Evolutionary conservation across 345 rosid genomes (phyloP).

Genomic region (Brassica incana): DNA sequence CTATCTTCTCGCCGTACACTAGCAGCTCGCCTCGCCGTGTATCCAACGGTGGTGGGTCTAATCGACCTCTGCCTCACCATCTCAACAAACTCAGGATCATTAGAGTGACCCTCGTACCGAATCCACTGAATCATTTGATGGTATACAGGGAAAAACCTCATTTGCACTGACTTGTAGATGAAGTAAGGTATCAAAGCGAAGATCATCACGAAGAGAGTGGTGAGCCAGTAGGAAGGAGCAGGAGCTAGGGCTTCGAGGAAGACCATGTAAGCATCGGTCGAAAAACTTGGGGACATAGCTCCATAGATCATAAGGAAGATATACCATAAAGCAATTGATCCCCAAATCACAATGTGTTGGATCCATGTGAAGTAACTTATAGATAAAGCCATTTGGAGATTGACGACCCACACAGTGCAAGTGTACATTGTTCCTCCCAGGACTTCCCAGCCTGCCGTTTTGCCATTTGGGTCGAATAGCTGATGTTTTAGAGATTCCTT

Average conservation of each 20-base stretch:
- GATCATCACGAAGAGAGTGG: conserved; percentile 57
- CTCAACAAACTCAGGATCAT: conserved; percentile 66
- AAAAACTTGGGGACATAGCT: conserved; percentile 65
- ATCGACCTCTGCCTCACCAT: conserved; percentile 81
- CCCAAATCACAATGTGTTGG: conserved; percentile 94
- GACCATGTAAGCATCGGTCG: conserved; percentile 80
- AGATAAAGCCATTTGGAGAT: conserved; percentile 92
- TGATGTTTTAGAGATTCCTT: conserved; percentile 62
- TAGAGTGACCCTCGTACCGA: conserved; percentile 62
- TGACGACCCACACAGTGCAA: conserved; percentile 87
- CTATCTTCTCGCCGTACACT: conserved; percentile 38
- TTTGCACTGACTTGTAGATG: conserved; percentile 60
- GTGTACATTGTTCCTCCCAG: conserved; percentile 91
- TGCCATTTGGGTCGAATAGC: conserved; percentile 73
- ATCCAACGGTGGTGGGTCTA: conserved; percentile 74
- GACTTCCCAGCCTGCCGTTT: conserved; percentile 68
- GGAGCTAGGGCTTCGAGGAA: conserved; percentile 88
- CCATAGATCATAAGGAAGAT: conserved; percentile 88
- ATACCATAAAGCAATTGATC: conserved; percentile 77
- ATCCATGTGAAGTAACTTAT: conserved; percentile 81
- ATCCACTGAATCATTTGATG: conserved; percentile 98
- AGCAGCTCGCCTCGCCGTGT: conserved; percentile 51
- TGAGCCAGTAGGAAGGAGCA: conserved; percentile 72
- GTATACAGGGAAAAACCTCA: conserved; percentile 79
- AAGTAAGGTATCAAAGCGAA: conserved; percentile 71